Conservation (phyloP, 257 asterid species). For the Solanum bulbocastanum region DNA sequence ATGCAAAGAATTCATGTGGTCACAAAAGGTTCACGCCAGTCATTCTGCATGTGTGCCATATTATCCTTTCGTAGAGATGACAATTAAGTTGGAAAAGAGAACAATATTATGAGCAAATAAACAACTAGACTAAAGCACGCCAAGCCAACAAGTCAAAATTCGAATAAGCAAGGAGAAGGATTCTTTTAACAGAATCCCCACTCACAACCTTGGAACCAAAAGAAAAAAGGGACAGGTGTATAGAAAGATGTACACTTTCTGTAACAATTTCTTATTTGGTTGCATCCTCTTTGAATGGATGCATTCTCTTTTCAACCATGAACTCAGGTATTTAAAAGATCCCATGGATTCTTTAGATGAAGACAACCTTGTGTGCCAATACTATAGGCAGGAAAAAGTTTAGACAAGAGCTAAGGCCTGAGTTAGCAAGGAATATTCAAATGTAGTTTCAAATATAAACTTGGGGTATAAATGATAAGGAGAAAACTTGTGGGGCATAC, state of each 20-base stretch:
- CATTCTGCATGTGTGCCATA: background rate
- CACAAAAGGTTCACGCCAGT: background rate
- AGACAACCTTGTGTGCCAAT: background rate
- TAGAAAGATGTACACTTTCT: background rate
- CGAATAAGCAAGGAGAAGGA: background rate
- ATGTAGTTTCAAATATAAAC: constrained; percentile 5
- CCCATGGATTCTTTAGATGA: background rate
- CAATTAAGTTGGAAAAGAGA: background rate
- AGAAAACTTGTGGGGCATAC: constrained; percentile 28
- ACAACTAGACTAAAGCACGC: background rate
- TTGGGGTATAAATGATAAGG: background rate
- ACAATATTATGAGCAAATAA: background rate
- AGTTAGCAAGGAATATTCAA: background rate
- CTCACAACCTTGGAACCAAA: background rate
- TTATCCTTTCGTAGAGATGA: background rate
- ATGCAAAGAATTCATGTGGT: background rate
- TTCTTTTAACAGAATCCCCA: background rate
- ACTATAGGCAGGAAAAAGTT: background rate
- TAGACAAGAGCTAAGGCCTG: background rate
- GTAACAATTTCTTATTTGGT: background rate
- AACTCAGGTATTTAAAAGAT: background rate
- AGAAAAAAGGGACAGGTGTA: background rate
- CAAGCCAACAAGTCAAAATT: background rate
- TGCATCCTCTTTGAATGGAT: background rate
- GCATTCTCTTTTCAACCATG: background rate